phyloP scores from a whole-genome alignment of 2,329 filamentous ascomycete species.

The Teratosphaeria pseudoeucalypti region DNA sequence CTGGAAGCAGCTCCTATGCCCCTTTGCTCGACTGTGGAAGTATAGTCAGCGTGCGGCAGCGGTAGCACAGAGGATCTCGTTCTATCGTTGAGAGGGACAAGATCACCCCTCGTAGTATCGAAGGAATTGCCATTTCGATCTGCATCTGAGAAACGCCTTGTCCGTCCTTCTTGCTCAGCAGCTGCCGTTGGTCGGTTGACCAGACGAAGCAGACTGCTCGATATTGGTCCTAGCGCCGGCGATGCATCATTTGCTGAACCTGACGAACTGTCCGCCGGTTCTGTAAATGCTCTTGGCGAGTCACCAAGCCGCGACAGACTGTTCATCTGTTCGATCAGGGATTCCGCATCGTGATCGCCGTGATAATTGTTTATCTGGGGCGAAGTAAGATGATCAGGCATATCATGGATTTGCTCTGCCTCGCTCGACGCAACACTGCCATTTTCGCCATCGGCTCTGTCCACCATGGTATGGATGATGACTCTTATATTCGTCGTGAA shows the following conservation, averaged over 20 bases:
- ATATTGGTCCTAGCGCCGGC: background rate
- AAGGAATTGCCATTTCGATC: background rate
- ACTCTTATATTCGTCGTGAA: background rate
- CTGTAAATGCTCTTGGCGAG: background rate
- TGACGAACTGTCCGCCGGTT: background rate
- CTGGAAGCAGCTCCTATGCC: background rate
- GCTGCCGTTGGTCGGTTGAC: background rate
- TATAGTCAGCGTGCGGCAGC: background rate
- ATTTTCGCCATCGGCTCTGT: background rate
- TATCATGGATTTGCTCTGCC: background rate
- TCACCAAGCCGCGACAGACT: background rate
- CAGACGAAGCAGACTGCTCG: background rate
- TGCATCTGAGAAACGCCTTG: slow-evolving; percentile 3
- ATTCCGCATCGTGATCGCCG: background rate
- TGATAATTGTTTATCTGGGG: background rate
- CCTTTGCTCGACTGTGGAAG: background rate
- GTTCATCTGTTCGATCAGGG: slow-evolving; percentile 3
- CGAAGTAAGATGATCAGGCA: background rate
- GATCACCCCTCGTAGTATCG: background rate
- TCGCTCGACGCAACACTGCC: background rate
- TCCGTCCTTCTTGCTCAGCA: background rate
- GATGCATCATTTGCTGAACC: background rate
- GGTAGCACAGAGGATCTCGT: background rate
- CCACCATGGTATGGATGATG: background rate
- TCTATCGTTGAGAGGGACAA: background rate